Base-by-base conservation (phyloP, 2,329 filamentous ascomycete species). In the Phialophora tarda region DNA sequence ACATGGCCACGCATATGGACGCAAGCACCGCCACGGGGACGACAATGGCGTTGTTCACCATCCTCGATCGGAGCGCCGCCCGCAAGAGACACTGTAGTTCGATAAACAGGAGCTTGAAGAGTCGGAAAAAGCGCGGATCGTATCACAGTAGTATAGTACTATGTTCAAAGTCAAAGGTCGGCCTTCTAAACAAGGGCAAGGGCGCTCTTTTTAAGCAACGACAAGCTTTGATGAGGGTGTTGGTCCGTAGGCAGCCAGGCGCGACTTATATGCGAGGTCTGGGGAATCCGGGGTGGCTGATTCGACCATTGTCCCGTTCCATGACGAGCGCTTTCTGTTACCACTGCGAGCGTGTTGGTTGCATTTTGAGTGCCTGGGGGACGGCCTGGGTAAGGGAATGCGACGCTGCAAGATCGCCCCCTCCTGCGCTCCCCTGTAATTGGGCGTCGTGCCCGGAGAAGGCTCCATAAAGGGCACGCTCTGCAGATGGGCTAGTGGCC, bases 21-120 rank as follows among this genome's bases (percentile, higher is more conserved):
- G 44, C 38, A 26, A 69, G 64, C 11, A 65, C 55, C 21, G 63
- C 66, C 3, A 66, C 62, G 14, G 66, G 66, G 1, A 69, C 34
- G 30, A 65, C 60, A n/a, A 65, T 26, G 4, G 57, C 47, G 50
- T 59, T 57, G 63, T 62, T 65, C 21, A 53, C 58, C 65, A 68
- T 68, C 14, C 17, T 59, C 17, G 11, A 32, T 30, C 4, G 24
- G 12, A 30, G 24, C n/a, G n/a, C n/a, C n/a, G n/a, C n/a, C 8
- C 24, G 24, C 24, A 1, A 23, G 24, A 55, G 53, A 34, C n/a
- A 12, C 44, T 48, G 44, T 48, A 34, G 44, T 17, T 17, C 24
- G 50, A 53, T 53, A 23, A 24, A 24, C n/a, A 24, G 50, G 12
- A 53, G n/a, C 6, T 2, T 2, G 44, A 48, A 21, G 44, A 23